Base-by-base conservation (phyloP, 306 rosid genomes). In the Potentilla sterilis region DNA sequence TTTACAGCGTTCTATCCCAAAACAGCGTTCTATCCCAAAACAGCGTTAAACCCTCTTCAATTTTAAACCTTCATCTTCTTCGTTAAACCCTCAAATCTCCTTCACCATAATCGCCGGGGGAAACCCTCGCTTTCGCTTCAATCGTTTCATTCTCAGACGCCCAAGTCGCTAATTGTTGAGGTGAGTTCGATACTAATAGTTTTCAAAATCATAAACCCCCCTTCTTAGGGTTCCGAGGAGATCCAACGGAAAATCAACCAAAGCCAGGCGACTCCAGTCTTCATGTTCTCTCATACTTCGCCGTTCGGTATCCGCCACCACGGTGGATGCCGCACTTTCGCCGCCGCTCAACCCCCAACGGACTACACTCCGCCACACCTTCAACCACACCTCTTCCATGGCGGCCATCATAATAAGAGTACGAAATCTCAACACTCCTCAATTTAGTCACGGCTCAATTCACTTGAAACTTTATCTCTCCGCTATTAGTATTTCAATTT, bases 131-230 rank as follows among this genome's bases (percentile, higher is more conserved):
- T 58, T 5, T 67, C 42, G 16, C 12, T 64, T 13, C 43, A 37
- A 18, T 32, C 63, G 19, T 12, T 59, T 22, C 65, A 70, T 77
- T 77, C 16, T 40, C 16, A 16, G 41, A 32, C 37, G 21, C 16
- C 14, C 21, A 46, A 12, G 52, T 21, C 41, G 35, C 18, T 10
- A n/a, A 24, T 58, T 51, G 40, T 78, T 16, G 22, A 73, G 78
- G 82, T 67, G 44, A 79, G 78, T 55, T 79, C 28, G 28, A 28
- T 28, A 28, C 28, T 28, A 28, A 28, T 28, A 28, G 28, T 28
- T 1, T 28, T 28, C 28, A 37, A 49, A 16, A 49, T 7, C 55
- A 15, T 15, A 49, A 49, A 15, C 55, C 55, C 55, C 4, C 55
- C n/a, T 49, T 49, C 16, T 46, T 12, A 2, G 51, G 51, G 51